phyloP scores from a whole-genome alignment of 2,329 filamentous ascomycete genomes.

The Colletotrichum abscissum region DNA sequence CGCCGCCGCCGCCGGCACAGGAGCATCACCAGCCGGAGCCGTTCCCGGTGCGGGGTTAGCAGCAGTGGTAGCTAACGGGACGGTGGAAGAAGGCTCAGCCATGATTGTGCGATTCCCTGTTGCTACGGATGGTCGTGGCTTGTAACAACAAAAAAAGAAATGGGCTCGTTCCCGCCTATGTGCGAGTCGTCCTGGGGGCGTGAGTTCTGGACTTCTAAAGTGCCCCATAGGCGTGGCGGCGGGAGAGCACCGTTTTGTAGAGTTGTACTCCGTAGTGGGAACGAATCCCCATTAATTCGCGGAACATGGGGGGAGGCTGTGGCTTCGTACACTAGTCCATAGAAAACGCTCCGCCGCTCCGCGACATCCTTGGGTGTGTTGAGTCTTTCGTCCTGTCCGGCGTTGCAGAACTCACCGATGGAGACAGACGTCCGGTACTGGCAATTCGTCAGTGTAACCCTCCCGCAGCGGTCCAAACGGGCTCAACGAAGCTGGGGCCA shows the following conservation, averaged over 20 bases:
- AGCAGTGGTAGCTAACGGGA: not conserved
- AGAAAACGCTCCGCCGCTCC: not conserved
- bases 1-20: not conserved
- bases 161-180: not conserved
- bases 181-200: not conserved
- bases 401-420: not conserved
- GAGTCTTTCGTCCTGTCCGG: too few relatives aligned
- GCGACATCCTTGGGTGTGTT: not conserved
- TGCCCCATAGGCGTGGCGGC: not conserved
- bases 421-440: not conserved
- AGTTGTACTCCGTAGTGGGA: not conserved
- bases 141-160: not conserved
- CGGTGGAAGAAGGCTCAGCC: not conserved
- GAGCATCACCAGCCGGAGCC: not conserved
- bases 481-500: not conserved
- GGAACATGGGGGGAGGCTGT: not conserved
- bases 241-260: not conserved
- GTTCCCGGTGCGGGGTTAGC: too few relatives aligned
- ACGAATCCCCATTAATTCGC: not conserved
- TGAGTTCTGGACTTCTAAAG: too few relatives aligned
- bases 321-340: too few relatives aligned
- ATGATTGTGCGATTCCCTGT: not conserved
- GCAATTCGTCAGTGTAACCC: not conserved
- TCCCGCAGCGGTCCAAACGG: not conserved
- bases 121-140: not conserved